Conservation (phyloP, 2,329 filamentous ascomycete genomes). For the Fusarium pseudoanthophilum region DNA sequence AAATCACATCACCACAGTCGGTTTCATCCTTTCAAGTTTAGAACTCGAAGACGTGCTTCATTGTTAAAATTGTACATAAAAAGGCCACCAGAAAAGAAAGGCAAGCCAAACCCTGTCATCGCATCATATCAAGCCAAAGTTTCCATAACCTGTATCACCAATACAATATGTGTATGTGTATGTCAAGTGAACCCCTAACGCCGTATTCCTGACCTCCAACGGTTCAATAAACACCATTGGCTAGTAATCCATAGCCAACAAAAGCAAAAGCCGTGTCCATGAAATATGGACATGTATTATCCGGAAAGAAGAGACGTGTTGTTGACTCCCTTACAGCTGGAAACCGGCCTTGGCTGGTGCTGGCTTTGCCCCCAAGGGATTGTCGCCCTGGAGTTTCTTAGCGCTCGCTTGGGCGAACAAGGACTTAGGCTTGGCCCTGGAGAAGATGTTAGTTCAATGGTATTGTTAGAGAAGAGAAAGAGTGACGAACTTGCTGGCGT, state of each 20-base stretch:
- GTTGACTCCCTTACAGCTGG: constrained; percentile 25
- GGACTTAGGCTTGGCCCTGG: constrained; percentile 73
- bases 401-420: constrained; percentile 73
- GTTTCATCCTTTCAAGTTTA: background rate
- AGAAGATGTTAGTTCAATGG: constrained; percentile 34
- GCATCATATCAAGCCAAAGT: constrained; percentile 44
- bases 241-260: constrained; percentile 15
- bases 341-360: constrained; percentile 46
- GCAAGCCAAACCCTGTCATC: constrained; percentile 39
- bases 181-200: constrained; percentile 37
- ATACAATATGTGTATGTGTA: constrained; percentile 22
- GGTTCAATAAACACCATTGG: constrained; percentile 19
- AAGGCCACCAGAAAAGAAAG: constrained; percentile 32
- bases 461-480: background rate
- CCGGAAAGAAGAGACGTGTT: constrained; percentile 19
- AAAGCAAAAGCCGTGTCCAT: constrained; percentile 28
- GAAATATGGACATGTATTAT: constrained; percentile 17
- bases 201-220: constrained; percentile 37
- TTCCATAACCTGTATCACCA: constrained; percentile 35
- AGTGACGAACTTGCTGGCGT: constrained; percentile 75
- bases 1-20: background rate
- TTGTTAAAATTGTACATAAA: constrained; percentile 39
- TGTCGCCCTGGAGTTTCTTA: constrained; percentile 68
- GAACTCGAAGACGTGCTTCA: constrained; percentile 21
- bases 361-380: constrained; percentile 52